Evolutionary conservation across 192 early-diverging fungal species (phyloP).

Genomic region (Backusella psychrophila): DNA sequence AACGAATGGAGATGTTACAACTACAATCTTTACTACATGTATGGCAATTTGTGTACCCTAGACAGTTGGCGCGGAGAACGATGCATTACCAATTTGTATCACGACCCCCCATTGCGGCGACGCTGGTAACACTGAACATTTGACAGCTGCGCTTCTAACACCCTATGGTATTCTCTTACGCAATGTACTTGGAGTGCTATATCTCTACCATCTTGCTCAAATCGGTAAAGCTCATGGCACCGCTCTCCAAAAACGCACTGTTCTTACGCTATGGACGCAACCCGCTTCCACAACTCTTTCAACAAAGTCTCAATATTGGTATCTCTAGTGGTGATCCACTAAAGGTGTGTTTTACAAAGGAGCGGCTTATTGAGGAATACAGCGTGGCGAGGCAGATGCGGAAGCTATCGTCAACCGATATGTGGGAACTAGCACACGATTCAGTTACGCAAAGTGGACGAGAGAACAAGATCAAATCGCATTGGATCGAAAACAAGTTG

Average conservation of each 20-base stretch:
- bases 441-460: conserved; percentile 87
- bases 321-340: conserved; percentile 92
- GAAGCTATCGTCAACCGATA: conserved; percentile 84
- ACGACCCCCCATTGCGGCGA: conserved; percentile 93
- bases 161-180: conserved; percentile 85
- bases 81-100: conserved; percentile 90
- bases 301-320: conserved; percentile 89
- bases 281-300: conserved; percentile 87
- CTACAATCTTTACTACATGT: conserved; percentile 93
- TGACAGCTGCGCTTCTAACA: conserved; percentile 85
- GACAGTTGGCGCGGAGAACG: conserved; percentile 74
- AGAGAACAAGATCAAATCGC: conserved; percentile 85
- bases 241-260: conserved; percentile 94
- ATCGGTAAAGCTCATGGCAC: conserved; percentile 94
- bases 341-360: conserved; percentile 95
- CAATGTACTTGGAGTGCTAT: conserved; percentile 91
- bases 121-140: conserved; percentile 91
- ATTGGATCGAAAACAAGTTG: conserved; percentile 86
- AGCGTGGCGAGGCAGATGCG: conserved; percentile 94
- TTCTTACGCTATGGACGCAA: conserved; percentile 93
- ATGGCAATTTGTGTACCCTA: conserved; percentile 78
- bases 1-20: conserved; percentile 74
- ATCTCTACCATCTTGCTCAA: conserved; percentile 91
- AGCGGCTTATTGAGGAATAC: conserved; percentile 96
- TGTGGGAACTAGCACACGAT: conserved; percentile 94